Base-by-base conservation (phyloP, 192 early-diverging fungal species). In the Mortierella claussenii region DNA sequence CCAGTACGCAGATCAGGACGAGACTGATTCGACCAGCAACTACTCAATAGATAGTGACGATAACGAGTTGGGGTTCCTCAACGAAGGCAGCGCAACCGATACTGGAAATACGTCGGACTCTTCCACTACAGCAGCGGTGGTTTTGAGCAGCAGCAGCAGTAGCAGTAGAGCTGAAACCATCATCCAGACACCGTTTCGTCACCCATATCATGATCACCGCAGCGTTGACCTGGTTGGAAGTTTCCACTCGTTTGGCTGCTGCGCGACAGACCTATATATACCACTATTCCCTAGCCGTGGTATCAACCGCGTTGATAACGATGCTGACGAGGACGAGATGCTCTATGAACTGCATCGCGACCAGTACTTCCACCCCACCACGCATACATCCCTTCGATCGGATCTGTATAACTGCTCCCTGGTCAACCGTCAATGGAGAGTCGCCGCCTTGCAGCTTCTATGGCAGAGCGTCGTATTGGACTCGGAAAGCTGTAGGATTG, bases 341-440 rank as follows among this genome's bases (percentile, higher is more conserved):
- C 11, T 68, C 0, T 57, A 68, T 20, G 47, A 51, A 7, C 45
- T 68, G 0, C 55, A 68, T 32, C 65, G 65, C 21, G 65, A 68
- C 46, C 65, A 68, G 43, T 68, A 58, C 27, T 68, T 68, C 23
- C 65, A 68, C 51, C 65, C 65, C 20, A 68, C 65, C 33, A 68
- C 65, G 2, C 55, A 68, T 20, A 52, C 48, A 0, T 57, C 65
- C 33, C 23, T 68, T 15, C 45, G 54, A 21, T 68, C 65, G 21
- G 65, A 68, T 21, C 65, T 68, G 20, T 68, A 68, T 36, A 55
- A n/a, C 10, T 68, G 65, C 23, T 68, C 65, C 5, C 55, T 68
- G 8, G 65, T 68, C 23, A 58, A 58, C 30, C 65, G 65, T 21
- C 65, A 58, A n/a, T 68, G 65, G 65, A 45, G 65, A 20, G 42